Conservation (phyloP, 164 flowering plant species). For the Dillenia suffruticosa region DNA sequence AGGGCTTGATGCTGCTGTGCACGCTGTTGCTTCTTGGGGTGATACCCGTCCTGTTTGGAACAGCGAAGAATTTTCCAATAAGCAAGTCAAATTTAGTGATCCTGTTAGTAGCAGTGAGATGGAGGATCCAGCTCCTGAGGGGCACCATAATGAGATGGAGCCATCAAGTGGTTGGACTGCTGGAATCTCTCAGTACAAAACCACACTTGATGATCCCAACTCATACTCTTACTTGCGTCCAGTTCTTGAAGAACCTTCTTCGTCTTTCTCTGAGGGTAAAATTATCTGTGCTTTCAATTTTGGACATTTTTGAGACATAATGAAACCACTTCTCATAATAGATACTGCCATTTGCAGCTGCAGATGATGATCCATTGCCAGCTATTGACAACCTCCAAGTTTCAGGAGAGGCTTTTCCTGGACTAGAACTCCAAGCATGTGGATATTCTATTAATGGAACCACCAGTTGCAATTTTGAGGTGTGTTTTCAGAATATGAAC, state of each 20-base stretch:
- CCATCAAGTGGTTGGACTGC: slow-evolving; percentile 57
- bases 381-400: slow-evolving; percentile 87
- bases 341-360: slow-evolving; percentile 42
- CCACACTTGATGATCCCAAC: slow-evolving; percentile 56
- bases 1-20: slow-evolving; percentile 32
- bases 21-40: slow-evolving; percentile 18
- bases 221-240: slow-evolving; percentile 69
- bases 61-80: slow-evolving; percentile 38
- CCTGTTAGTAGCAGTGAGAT: slow-evolving; percentile 53
- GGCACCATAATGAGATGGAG: slow-evolving; percentile 49
- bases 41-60: slow-evolving; percentile 25
- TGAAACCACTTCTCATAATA: slow-evolving; percentile 1
- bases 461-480: slow-evolving; percentile 96
- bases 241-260: slow-evolving; percentile 91
- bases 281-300: background rate
- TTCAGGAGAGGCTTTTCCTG: slow-evolving; percentile 92
- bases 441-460: slow-evolving; percentile 96
- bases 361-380: slow-evolving; percentile 93
- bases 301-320: background rate
- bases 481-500: slow-evolving; percentile 11
- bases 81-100: slow-evolving; percentile 59
- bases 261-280: slow-evolving; percentile 93
- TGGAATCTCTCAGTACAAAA: slow-evolving; percentile 49
- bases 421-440: slow-evolving; percentile 73
- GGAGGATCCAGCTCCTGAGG: slow-evolving; percentile 50